Percentiles rank a stretch among this genome's conserved stretches.
Evolutionary conservation across 495 filamentous ascomycete genomes (phyloP).

Genomic region (Umbilicaria muhlenbergii): DNA sequence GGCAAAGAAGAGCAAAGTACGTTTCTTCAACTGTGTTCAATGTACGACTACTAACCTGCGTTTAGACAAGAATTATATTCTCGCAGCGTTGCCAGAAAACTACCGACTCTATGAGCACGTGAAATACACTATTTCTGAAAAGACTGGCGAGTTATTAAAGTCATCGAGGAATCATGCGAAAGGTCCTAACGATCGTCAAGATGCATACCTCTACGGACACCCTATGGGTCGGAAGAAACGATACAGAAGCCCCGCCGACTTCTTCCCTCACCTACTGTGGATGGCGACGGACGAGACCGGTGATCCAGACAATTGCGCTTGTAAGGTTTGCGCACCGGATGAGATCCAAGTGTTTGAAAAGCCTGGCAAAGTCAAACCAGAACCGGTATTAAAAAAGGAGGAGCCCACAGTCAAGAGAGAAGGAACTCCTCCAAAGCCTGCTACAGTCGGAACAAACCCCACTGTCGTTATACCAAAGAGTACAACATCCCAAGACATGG

Average conservation of each 20-base stretch:
- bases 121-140: slow-evolving; percentile 22
- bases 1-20: slow-evolving; percentile 18
- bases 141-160: slow-evolving; percentile 17
- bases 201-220: slow-evolving; percentile 48
- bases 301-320: slow-evolving; percentile 41
- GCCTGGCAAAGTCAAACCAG: slow-evolving; percentile 10
- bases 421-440: background rate
- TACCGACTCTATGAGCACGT: slow-evolving; percentile 44
- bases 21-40: background rate
- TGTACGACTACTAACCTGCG: slow-evolving; percentile 6
- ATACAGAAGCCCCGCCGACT: slow-evolving; percentile 41
- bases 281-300: slow-evolving; percentile 32
- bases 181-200: slow-evolving; percentile 29
- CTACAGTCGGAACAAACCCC: slow-evolving; percentile 1
- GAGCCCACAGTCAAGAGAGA: slow-evolving; percentile 12
- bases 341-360: slow-evolving; percentile 17
- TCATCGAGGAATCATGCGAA: slow-evolving; percentile 21
- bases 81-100: slow-evolving; percentile 36
- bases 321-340: slow-evolving; percentile 34
- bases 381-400: slow-evolving; percentile 12
- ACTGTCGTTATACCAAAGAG: slow-evolving; percentile 12
- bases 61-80: slow-evolving; percentile 30
- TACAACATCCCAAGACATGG: slow-evolving; percentile 9
- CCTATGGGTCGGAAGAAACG: slow-evolving; percentile 40
- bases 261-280: slow-evolving; percentile 48